Conservation (phyloP, 257 asterid species). For the Agastache rugosa region DNA sequence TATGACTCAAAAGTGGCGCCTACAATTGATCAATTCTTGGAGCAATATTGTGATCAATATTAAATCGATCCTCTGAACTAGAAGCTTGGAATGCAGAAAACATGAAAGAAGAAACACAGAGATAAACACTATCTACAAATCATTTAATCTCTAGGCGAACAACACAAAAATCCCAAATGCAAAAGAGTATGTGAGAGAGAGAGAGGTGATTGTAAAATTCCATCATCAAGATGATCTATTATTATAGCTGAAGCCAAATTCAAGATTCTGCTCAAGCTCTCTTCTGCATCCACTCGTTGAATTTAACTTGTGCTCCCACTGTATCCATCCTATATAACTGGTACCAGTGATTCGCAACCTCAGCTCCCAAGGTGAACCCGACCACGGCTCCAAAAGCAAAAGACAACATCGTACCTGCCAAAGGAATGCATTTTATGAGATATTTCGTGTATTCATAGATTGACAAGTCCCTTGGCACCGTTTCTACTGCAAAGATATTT, state of each 20-base stretch:
- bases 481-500: background rate
- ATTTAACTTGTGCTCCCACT: slow-evolving; percentile 67
- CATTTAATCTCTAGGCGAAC: slow-evolving; percentile 10
- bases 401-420: slow-evolving; percentile 74
- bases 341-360: slow-evolving; percentile 78
- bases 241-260: slow-evolving; percentile 27
- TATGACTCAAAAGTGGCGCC: too few relatives aligned
- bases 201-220: background rate
- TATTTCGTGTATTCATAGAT: background rate
- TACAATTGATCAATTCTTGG: too few relatives aligned
- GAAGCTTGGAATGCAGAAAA: background rate
- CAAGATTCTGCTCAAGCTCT: slow-evolving; percentile 51
- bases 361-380: slow-evolving; percentile 83
- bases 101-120: background rate
- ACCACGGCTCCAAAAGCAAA: slow-evolving; percentile 75
- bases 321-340: slow-evolving; percentile 78
- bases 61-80: too few relatives aligned
- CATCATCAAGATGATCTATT: slow-evolving; percentile 25
- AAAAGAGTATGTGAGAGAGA: background rate
- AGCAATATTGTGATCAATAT: too few relatives aligned
- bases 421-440: slow-evolving; percentile 18
- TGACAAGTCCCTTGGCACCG: background rate
- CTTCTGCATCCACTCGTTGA: slow-evolving; percentile 94
- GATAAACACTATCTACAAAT: background rate
- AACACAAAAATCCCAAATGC: slow-evolving; percentile 6